Base-by-base conservation (phyloP, 768 basidiomycete genomes). In the Tylopilus balloui region DNA sequence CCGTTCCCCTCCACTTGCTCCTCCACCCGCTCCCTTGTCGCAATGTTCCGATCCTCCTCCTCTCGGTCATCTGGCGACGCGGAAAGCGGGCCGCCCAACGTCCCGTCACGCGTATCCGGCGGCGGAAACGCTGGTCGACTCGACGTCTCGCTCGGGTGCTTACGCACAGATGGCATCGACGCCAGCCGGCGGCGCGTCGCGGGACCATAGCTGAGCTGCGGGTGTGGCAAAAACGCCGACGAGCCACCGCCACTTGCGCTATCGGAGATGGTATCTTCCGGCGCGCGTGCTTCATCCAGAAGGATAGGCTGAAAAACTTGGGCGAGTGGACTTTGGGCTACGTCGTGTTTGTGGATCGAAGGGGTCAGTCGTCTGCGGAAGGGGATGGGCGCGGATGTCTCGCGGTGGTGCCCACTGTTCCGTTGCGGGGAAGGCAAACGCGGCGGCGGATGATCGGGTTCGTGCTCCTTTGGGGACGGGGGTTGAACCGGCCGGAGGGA, bases 251-350 rank as follows among this genome's bases (percentile, higher is more conserved):
- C 52, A 21, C 56, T 52, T 6, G 56, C 47, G 1, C 21, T 42
- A 27, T 60, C 58, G 13, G 51, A 51, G 9, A 43, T 49, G 13
- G 71, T 67, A 48, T 73, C 71, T 37, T 68, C 61, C 2, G 61
- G 59, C 8, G 69, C 67, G 17, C 72, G 39, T 11, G 17, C 66
- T 2, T 79, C 78, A 43, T 82, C 79, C 14, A 86, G 68, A 6
- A 81, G 45, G 17, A 89, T 53, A 12, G 87, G 85, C 47, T 84
- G 84, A 62, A 79, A 91, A 13, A 88, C 71, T 61, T 88, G 86
- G 2, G 86, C 86, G 3, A 91, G 73, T 14, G 89, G 88, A 42
- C 66, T 72, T 15, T 75, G 74, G 2, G 66, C 56, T 10, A 60
- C 42, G 23, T 68, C 68, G 6, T 42, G 27, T 45, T 42, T 62